Conservation (phyloP, 2,329 filamentous ascomycete species). For the Colletotrichum noveboracense region DNA sequence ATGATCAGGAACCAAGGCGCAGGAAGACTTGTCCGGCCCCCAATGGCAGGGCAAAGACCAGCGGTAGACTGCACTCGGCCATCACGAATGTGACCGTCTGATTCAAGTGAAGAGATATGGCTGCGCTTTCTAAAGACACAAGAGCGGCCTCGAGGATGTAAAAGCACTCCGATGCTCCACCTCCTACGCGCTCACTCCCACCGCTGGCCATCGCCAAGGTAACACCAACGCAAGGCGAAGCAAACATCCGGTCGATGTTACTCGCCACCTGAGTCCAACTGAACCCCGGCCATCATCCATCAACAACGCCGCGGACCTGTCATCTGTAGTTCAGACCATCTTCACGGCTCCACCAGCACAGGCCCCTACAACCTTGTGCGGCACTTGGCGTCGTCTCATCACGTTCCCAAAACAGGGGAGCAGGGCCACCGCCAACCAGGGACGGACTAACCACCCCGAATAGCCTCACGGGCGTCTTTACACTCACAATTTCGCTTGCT, state of each 20-base stretch:
- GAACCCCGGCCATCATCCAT: background rate
- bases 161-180: background rate
- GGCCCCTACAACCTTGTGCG: constrained; percentile 12
- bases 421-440: background rate
- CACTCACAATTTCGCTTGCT: background rate
- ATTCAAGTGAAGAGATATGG: background rate
- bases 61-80: background rate
- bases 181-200: background rate
- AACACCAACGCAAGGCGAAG: background rate
- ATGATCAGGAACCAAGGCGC: background rate
- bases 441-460: background rate
- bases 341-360: background rate
- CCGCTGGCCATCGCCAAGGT: background rate
- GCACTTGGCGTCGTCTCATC: constrained; percentile 22
- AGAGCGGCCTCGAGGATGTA: background rate
- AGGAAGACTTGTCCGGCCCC: background rate
- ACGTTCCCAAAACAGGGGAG: constrained; percentile 12
- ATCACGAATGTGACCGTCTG: background rate
- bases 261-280: background rate
- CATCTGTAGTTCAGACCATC: constrained; percentile 17
- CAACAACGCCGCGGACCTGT: background rate
- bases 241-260: background rate
- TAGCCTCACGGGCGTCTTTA: constrained; percentile 3
- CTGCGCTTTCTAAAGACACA: background rate
- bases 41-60: background rate